Base-by-base conservation (phyloP, 2,329 filamentous ascomycete genomes). In the Trichoderma sp. region DNA sequence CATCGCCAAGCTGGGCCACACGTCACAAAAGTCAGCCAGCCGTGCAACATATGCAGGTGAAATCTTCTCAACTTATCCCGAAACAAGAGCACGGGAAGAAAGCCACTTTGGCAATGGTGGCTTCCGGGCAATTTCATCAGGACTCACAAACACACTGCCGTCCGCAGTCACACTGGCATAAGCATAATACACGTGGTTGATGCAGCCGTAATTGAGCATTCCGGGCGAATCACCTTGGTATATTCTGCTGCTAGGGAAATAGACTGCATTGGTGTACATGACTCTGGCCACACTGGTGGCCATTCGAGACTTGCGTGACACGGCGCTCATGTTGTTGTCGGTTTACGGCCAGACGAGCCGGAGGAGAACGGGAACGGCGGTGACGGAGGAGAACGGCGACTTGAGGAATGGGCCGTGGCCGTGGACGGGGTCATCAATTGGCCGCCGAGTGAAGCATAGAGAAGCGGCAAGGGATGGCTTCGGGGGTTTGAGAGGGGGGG, bases 111-210 rank as follows among this genome's bases (percentile, higher is more conserved):
- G 70, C 64, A 34, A 70, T 58, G 39, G 47, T 71, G 60, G 60
- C 39, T 28, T 47, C 34, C 30, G 32, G 63, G 63, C 39, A 32
- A n/a, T 32, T 71, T 69, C n/a, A 36, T 70, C 21, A 57, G 34
- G 73, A 85, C 89, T 84, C 82, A 95, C 93, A 85, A 92, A 92
- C 74, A 95, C 89, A 68, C 88, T 89, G 64, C 93, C 93, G 79
- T 94, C 91, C 65, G 86, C 82, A 74, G 89, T 89, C 57, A 95
- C 88, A 81, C 88, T 92, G 72, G 92, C 92, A 86, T 93, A 95
- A 14, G 93, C 92, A 79, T 95, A 95, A 81, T 94, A 95, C 30
- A 95, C 89, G 78, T 94, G 91, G 75, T 91, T 94, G 77, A 95
- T 90, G 77, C 91, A 93, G 75, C 89, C 89, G 80, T 93, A 89